Conservation (phyloP, 2,329 filamentous ascomycete species). For the Paraconiothyrium brasiliense region DNA sequence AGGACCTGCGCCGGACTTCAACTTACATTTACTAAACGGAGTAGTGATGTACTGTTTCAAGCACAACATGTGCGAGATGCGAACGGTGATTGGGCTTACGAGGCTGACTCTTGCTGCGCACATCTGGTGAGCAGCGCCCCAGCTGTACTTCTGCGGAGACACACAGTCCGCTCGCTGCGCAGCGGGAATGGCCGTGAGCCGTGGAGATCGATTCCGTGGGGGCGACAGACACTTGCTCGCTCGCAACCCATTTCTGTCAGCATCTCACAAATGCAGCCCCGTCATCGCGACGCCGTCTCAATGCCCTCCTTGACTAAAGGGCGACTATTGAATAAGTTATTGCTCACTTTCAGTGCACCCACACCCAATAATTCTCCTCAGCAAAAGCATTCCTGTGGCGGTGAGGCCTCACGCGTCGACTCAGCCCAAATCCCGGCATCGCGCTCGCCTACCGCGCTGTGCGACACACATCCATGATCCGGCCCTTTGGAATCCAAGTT, state of each 20-base stretch:
- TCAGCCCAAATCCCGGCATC: conserved; percentile 9
- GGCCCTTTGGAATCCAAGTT: background rate
- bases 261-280: background rate
- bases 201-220: conserved; percentile 11
- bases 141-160: background rate
- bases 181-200: conserved; percentile 2
- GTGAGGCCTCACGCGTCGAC: conserved; percentile 8
- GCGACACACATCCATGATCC: background rate
- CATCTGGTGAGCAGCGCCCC: background rate
- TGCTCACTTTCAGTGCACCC: background rate
- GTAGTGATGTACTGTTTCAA: background rate
- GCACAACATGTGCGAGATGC: background rate
- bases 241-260: background rate
- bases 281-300: background rate
- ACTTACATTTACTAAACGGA: background rate
- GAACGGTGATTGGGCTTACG: conserved; percentile 13
- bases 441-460: conserved; percentile 8
- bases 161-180: background rate
- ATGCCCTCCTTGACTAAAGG: background rate
- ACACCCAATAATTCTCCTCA: background rate
- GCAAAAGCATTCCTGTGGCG: conserved; percentile 6
- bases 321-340: background rate
- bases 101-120: conserved; percentile 4
- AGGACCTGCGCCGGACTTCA: conserved; percentile 6
- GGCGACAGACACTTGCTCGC: background rate